Base-by-base conservation (phyloP, 768 basidiomycete genomes). In the Grammothele lineata region DNA sequence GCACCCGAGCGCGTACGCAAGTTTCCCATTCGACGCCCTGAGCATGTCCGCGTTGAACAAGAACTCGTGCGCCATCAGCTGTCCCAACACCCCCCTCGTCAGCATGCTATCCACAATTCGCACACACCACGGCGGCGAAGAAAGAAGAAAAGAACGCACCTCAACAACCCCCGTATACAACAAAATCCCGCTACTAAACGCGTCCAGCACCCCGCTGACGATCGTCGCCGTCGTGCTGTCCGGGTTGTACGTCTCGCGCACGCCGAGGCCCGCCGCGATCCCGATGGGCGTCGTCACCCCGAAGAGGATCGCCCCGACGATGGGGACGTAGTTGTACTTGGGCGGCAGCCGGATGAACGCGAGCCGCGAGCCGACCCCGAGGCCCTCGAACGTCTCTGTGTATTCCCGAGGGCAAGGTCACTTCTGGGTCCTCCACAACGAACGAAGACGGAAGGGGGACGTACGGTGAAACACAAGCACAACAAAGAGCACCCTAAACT, bases 51-150 rank as follows among this genome's bases (percentile, higher is more conserved):
- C 80, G 70, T 81, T 92, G 69, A 95, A 92, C 33, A 98, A 61
- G 67, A 98, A 96, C 60, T 97, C 95, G 62, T 96, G 94, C 1
- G 92, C 95, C 37, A 98, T 75, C 0, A 96, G 76, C 84, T 87
- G 51, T n/a, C n/a, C n/a, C n/a, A n/a, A n/a, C n/a, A n/a, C n/a
- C n/a, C n/a, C n/a, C n/a, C n/a, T n/a, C n/a, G n/a, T n/a, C n/a
- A n/a, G n/a, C n/a, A n/a, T n/a, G n/a, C n/a, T n/a, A n/a, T n/a
- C n/a, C n/a, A n/a, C n/a, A n/a, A n/a, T n/a, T n/a, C n/a, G n/a
- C n/a, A n/a, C n/a, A n/a, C n/a, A n/a, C n/a, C n/a, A n/a, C n/a
- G n/a, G n/a, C n/a, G n/a, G n/a, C n/a, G n/a, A n/a, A n/a, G n/a
- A n/a, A n/a, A n/a, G n/a, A n/a, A n/a, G n/a, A n/a, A n/a, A n/a